Conservation (phyloP, 2,329 filamentous ascomycete species). For the Sclerotinia nivalis region DNA sequence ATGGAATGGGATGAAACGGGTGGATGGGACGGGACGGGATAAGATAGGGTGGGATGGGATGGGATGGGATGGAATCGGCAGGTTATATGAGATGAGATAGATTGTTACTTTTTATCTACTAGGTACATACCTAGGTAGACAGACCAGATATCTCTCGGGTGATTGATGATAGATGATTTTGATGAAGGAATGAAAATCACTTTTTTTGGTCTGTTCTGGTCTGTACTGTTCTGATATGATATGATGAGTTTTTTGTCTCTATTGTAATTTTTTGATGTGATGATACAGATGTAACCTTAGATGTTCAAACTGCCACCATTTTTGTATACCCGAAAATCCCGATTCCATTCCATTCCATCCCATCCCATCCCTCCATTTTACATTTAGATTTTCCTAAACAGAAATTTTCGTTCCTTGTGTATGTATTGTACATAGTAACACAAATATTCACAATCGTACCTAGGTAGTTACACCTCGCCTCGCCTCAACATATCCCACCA, state of each 20-base stretch:
- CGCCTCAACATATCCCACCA: neutral
- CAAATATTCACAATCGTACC: neutral
- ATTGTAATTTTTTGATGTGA: neutral
- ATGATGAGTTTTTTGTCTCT: neutral
- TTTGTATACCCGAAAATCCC: neutral
- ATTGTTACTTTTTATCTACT: neutral
- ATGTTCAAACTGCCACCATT: neutral
- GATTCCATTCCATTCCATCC: neutral
- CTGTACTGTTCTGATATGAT: neutral
- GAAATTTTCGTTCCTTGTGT: neutral
- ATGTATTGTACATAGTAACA: constrained; percentile 2
- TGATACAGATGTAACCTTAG: neutral
- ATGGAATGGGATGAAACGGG: neutral
- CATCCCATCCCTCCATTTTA: neutral
- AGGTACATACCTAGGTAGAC: neutral
- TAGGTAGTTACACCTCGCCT: neutral
- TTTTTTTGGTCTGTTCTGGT: neutral
- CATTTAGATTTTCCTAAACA: no score
- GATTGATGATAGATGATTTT: constrained; percentile 19
- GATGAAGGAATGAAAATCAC: constrained; percentile 13
- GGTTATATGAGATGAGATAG: neutral
- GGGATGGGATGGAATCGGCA: neutral
- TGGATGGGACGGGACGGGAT: neutral
- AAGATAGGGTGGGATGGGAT: neutral
- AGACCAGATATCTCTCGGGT: neutral